A percentile compares a stretch with the other conserved stretches of the same genome.
Evolutionary conservation across 2,329 filamentous ascomycete species (phyloP).

Genomic region (Xylariomycetidae sp.): DNA sequence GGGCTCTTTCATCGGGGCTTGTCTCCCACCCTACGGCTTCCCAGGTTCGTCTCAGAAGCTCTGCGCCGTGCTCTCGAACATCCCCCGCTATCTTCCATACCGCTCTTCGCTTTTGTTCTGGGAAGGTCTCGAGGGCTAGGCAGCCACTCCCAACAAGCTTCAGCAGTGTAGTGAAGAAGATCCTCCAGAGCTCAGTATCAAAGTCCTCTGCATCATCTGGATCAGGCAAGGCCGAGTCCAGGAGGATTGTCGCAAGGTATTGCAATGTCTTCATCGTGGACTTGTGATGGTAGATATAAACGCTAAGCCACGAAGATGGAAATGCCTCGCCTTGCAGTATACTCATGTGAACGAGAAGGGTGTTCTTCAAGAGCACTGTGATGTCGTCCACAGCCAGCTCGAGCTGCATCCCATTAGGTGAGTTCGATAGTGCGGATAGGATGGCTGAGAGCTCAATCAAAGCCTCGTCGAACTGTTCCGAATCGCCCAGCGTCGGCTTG

Average conservation of each 20-base stretch:
- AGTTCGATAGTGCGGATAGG: conserved; percentile 73
- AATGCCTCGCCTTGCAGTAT: conserved; percentile 87
- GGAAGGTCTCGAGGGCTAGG: conserved; percentile 88
- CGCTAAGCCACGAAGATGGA: conserved; percentile 81
- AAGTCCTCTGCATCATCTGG: conserved; percentile 89
- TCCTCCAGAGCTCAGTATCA: conserved; percentile 88
- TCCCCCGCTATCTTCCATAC: conserved; percentile 99
- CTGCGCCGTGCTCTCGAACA: conserved; percentile 84
- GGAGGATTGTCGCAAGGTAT: conserved; percentile 70
- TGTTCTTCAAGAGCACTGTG: conserved; percentile 67
- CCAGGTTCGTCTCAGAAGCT: conserved; percentile 80
- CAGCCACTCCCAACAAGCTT: conserved; percentile 85
- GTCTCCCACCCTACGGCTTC: conserved; percentile 97
- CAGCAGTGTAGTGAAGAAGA: conserved; percentile 84
- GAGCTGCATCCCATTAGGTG: conserved; percentile 66
- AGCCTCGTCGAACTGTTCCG: conserved; percentile 68
- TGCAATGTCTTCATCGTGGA: conserved; percentile 82
- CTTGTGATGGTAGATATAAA: conserved; percentile 89
- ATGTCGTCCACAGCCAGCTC: conserved; percentile 71
- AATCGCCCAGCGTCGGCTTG: conserved; percentile 55
- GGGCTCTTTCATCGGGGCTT: conserved; percentile 66
- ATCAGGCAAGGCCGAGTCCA: conserved; percentile 78
- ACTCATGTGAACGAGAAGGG: conserved; percentile 79
- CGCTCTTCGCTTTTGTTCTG: conserved; percentile 90
- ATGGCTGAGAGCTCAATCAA: conserved; percentile 85